Evolutionary conservation across 2,329 filamentous ascomycete genomes (phyloP), one percentile per base, ranked within the genome.

Genomic region (Sarocladium strictum): DNA sequence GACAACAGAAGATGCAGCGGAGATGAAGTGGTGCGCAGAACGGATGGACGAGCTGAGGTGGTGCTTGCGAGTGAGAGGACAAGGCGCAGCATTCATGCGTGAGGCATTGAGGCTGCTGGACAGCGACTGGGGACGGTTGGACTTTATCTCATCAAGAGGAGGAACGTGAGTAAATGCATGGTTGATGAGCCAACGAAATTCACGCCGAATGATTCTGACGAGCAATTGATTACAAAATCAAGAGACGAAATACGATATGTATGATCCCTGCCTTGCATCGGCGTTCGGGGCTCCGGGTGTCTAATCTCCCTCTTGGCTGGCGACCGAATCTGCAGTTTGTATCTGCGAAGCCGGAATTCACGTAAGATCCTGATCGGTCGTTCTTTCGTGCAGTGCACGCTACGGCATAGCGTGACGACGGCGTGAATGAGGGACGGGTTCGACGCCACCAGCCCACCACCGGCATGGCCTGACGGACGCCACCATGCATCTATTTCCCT

Each of bases 31-130:
- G 60, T 72, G 72, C 55, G 64, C 68, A 35, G 65, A 68, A 17
- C 68, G 67, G 51, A 62, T 73, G 11, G 70, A 70, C 4, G 72
- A 74, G 54, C 67, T 72, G 14, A 64, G 70, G 50, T 74, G 71
- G 72, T 71, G 69, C 29, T 58, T 74, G n/a, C 67, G 71, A 33
- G 71, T 73, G 2, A 64, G 71, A 5, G 69, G 69, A 2, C 67
- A 69, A 53, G 68, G 69, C 0, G 67, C 68, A 15, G 64, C 68
- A 14, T 74, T 73, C 54, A 69, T 71, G 15, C 64, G 70, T 40
- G 68, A 71, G 15, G 71, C 71, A 2, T 59, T 74, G 37, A 65
- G 69, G 2, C 63, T 74, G 54, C 61, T 74, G 41, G 71, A 73
- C 56, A 65, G 65, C 50, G 65, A 67, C 33, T 51, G 47, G 47